Base-by-base conservation (phyloP, 2,329 filamentous ascomycete genomes). In the Geosmithia flava region DNA sequence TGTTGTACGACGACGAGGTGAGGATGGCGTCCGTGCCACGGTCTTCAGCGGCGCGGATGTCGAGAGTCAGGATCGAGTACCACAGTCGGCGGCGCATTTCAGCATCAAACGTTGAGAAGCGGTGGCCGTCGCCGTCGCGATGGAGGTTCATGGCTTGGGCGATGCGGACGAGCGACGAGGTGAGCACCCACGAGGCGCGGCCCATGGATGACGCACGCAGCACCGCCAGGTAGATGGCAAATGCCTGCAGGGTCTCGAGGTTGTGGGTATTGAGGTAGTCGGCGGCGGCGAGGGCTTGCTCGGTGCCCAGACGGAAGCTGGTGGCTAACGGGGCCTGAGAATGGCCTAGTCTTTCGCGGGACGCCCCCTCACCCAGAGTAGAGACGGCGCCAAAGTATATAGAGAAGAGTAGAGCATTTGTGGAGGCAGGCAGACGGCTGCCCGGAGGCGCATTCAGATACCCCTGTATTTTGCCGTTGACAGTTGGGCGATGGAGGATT, bases 31-130 rank as follows among this genome's bases (percentile, higher is more conserved):
- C 68, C 1, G 69, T 67, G 11, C 77, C 77, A 3, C 74, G 69
- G 46, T 78, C 68, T 54, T 80, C 75, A 7, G 75, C 69, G 1
- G 70, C 69, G 7, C 73, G 70, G 27, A 72, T 65, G 52, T 84
- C 80, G 2, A 82, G 66, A n/a, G 79, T 68, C 29, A 80, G 59
- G n/a, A 83, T 70, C 53, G 81, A 76, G 64, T 76, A 77, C 74
- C 79, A 83, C 0, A 83, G 57, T 2, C 80, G 69, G 8, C 80
- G 70, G 19, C 79, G 71, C 62, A 81, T 72, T 59, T 82, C 75
- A 3, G 70, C 69, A 49, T 81, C 72, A 52, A 76, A 83, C 0
- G 74, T 69, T 0, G 62, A 54, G 43, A 66, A 62, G 1, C 57
- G 54, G 6, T 57, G 56, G 5, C 61, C 62, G 39, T 61, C 58